Conservation (phyloP, 805 yeast genomes). For the Pachysolen tannophilus region DNA sequence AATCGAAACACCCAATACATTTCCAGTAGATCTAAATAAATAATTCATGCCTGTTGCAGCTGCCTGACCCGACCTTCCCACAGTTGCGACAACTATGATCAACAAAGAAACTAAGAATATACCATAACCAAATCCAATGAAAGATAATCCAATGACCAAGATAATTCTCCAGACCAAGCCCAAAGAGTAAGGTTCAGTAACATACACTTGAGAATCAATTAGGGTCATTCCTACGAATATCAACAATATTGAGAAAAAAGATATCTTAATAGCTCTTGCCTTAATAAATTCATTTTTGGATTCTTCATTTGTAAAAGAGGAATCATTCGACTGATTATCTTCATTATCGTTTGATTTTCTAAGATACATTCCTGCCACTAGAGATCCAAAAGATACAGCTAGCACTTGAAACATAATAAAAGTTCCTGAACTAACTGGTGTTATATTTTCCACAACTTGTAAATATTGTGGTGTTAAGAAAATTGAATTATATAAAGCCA, state of each 20-base stretch:
- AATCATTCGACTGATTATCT: constrained; percentile 5
- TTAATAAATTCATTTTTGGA: constrained; percentile 11
- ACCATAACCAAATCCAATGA: constrained; percentile 32
- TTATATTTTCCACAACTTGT: constrained; percentile 34
- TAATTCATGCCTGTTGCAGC: constrained; percentile 41
- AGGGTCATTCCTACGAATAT: constrained; percentile 1
- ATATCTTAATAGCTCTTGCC: constrained; percentile 14
- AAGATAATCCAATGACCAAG: constrained; percentile 20
- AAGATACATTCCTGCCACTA: constrained; percentile 27
- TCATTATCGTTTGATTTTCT: constrained; percentile 12
- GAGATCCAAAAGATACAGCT: constrained; percentile 30
- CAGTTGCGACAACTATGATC: constrained; percentile 34
- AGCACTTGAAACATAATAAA: constrained; percentile 34
- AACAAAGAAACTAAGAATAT: constrained; percentile 30
- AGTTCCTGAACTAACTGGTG: constrained; percentile 28
- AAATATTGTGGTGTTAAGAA: constrained; percentile 32
- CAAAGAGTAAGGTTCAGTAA: constrained; percentile 11
- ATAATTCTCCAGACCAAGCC: constrained; percentile 20
- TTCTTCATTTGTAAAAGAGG: neutral
- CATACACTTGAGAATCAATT: neutral
- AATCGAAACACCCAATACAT: constrained; percentile 37
- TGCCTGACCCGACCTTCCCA: constrained; percentile 37
- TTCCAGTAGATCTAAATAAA: constrained; percentile 40
- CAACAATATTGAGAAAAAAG: constrained; percentile 7
- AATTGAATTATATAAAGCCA: constrained; percentile 26